These are phyloP conservation scores for Plasmodium cynomolgi DNA, from an alignment of 169 alveolate genomes.

Conservation along the genomic window DNA sequence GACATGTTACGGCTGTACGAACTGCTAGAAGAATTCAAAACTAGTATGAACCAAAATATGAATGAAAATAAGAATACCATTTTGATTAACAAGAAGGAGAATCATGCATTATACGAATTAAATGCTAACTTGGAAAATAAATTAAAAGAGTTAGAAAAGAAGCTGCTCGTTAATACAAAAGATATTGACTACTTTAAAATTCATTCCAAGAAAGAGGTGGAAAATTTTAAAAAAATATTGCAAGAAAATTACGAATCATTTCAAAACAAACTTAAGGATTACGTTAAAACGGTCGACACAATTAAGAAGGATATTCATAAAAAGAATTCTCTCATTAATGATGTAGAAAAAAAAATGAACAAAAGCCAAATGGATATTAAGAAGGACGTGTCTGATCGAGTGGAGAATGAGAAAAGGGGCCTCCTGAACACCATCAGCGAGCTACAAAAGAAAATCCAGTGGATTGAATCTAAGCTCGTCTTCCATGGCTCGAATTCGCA, in stretches of 20 bases:
- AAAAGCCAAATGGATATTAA: slow-evolving; percentile 39
- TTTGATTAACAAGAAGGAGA: slow-evolving; percentile 14
- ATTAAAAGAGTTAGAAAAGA: slow-evolving; percentile 36
- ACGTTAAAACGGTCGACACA: slow-evolving; percentile 27
- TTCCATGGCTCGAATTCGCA: not conserved
- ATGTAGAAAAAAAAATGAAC: slow-evolving; percentile 33
- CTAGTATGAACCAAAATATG: slow-evolving; percentile 8
- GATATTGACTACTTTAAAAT: slow-evolving; percentile 35
- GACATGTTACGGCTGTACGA: not conserved
- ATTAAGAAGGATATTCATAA: slow-evolving; percentile 41
- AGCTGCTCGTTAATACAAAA: slow-evolving; percentile 11
- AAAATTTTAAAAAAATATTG: slow-evolving; percentile 42
- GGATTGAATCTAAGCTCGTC: not conserved
- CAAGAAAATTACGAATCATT: slow-evolving; percentile 54
- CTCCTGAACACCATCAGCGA: slow-evolving; percentile 29
- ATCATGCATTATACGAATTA: not conserved
- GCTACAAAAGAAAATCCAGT: slow-evolving; percentile 26
- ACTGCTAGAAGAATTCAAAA: slow-evolving; percentile 37
- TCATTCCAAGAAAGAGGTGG: slow-evolving; percentile 52
- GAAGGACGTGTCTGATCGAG: slow-evolving; percentile 7
- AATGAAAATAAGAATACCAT: not conserved
- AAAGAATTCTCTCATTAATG: slow-evolving; percentile 27
- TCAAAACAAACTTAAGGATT: slow-evolving; percentile 50
- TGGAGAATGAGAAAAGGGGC: slow-evolving; percentile 52
- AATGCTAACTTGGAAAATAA: slow-evolving; percentile 21